These are phyloP conservation scores for Ophiorrhiza pumila DNA, from an alignment of 257 asterid species.

Conservation along the genomic window DNA sequence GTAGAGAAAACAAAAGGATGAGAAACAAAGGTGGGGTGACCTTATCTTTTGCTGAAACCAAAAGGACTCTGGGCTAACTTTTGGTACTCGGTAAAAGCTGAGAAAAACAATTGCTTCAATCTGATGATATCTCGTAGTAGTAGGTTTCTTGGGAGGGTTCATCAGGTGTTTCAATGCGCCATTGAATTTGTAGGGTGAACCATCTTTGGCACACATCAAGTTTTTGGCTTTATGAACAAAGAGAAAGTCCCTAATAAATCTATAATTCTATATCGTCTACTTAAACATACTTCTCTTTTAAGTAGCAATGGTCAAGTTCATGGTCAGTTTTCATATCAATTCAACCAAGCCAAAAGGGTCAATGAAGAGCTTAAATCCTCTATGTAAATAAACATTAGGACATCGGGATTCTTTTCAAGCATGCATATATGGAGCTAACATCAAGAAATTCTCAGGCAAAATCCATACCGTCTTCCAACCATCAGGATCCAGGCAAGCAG, in stretches of 20 bases:
- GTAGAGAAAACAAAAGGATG: background rate
- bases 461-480: slow-evolving; percentile 88
- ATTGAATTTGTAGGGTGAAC: background rate
- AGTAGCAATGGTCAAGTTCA: background rate
- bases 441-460: slow-evolving; percentile 14
- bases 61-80: background rate
- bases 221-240: background rate
- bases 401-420: background rate
- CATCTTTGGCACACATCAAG: background rate
- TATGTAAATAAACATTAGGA: too few species aligned
- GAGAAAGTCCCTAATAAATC: background rate
- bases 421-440: background rate
- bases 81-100: background rate
- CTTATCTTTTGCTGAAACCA: background rate
- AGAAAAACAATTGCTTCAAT: background rate
- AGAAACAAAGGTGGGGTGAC: background rate
- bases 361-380: background rate
- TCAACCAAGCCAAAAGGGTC: background rate
- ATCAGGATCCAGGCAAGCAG: slow-evolving; percentile 98
- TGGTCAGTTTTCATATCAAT: background rate
- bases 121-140: background rate
- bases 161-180: background rate
- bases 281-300: background rate
- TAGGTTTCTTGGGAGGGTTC: background rate
- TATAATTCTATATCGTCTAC: background rate